Conservation (phyloP, 139 green algal genomes). For the Chlamydomonas sp. region DNA sequence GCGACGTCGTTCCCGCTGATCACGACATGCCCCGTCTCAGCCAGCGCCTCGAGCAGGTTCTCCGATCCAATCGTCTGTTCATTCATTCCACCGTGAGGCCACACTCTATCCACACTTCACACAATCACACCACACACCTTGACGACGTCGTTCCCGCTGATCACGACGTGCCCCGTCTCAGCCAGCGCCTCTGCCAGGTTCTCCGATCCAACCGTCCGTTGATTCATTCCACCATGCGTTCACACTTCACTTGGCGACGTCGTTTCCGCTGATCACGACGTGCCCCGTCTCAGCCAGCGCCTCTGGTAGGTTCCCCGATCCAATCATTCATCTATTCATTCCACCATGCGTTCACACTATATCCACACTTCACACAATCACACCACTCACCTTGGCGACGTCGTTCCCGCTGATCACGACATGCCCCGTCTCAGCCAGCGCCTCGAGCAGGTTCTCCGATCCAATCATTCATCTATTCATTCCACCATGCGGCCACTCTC, state of each 20-base stretch:
- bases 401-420: slow-evolving; percentile 11
- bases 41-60: slow-evolving; percentile 56
- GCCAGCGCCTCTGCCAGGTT: slow-evolving; percentile 60
- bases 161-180: slow-evolving; percentile 15
- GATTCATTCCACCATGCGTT: too few relatives aligned
- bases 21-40: slow-evolving; percentile 25
- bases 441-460: slow-evolving; percentile 50
- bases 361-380: too few relatives aligned
- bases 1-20: slow-evolving; percentile 18
- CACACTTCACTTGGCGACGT: slow-evolving; percentile 30
- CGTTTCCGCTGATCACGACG: slow-evolving; percentile 6
- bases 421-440: slow-evolving; percentile 46
- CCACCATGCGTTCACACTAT: too few relatives aligned
- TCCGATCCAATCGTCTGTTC: too few relatives aligned
- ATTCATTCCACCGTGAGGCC: too few relatives aligned
- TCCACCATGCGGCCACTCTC: too few relatives aligned
- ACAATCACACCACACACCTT: slow-evolving; percentile 29
- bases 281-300: slow-evolving; percentile 47
- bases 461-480: too few relatives aligned
- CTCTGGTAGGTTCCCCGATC: slow-evolving; percentile 51
- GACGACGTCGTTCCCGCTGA: slow-evolving; percentile 17
- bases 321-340: too few relatives aligned
- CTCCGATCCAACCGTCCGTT: too few relatives aligned
- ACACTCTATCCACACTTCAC: too few relatives aligned
- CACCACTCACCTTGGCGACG: slow-evolving; percentile 28